Conservation (phyloP, 2,329 filamentous ascomycete species). For the Elsinoe arachidis region DNA sequence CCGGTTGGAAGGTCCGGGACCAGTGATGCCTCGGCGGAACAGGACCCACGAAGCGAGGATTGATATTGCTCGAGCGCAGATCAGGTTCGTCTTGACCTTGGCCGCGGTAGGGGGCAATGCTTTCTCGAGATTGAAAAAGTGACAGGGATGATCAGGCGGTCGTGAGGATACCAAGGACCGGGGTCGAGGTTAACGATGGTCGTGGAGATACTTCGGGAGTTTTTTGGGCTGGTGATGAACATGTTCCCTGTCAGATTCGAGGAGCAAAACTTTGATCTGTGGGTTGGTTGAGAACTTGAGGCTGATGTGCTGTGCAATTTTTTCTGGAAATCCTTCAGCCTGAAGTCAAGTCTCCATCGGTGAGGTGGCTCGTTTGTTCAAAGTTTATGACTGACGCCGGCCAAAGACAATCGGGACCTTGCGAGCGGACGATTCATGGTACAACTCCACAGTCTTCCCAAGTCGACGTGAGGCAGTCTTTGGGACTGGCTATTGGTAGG, state of each 20-base stretch:
- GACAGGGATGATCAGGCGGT: conserved; percentile 1
- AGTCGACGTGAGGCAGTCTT: not conserved
- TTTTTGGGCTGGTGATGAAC: not conserved
- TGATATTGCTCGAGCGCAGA: conserved; percentile 2
- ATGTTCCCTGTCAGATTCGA: conserved; percentile 1
- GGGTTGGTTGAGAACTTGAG: not conserved
- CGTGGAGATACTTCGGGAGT: not conserved
- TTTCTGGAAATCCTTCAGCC: not conserved
- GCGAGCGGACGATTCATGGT: conserved; percentile 1
- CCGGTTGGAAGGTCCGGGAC: not conserved
- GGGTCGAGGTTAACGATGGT: not conserved
- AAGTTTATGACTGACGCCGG: not conserved
- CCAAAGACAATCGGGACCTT: not conserved
- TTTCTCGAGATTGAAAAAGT: not conserved
- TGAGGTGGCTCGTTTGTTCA: not conserved
- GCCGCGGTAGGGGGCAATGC: not conserved
- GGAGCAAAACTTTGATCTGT: not conserved
- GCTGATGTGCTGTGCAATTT: not conserved
- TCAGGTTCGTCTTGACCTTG: not conserved
- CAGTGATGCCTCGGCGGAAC: not conserved
- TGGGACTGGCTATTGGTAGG: not conserved
- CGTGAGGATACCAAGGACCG: conserved; percentile 2
- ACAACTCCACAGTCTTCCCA: not conserved
- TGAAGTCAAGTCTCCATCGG: not conserved
- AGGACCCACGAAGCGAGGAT: not conserved